Conservation (phyloP, 176 grass and related monocot species). For the Puccinellia tenuiflora region DNA sequence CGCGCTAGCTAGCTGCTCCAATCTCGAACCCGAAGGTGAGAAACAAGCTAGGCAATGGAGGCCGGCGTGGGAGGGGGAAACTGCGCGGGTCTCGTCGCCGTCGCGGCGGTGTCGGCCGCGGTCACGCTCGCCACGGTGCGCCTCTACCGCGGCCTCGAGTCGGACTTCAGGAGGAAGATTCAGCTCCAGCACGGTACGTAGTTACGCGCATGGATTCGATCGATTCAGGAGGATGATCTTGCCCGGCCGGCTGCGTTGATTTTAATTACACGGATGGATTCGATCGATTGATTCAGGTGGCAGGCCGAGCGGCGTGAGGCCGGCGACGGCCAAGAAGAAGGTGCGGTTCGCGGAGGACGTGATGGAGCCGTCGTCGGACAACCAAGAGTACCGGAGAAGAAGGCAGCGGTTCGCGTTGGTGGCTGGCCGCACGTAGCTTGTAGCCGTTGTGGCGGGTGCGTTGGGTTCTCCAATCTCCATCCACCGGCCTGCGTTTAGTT, state of each 20-base stretch:
- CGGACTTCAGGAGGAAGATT: not conserved
- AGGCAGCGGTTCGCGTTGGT: not conserved
- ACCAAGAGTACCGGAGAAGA: slow-evolving; percentile 41
- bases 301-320: not conserved
- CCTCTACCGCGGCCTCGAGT: not conserved
- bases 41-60: not conserved
- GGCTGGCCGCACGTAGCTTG: not conserved
- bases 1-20: not conserved
- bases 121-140: not conserved
- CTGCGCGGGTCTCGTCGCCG: not conserved
- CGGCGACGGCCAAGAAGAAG: slow-evolving; percentile 36
- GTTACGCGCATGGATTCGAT: not conserved
- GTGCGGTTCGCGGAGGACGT: slow-evolving; percentile 71
- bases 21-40: not conserved
- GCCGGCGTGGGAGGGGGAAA: not conserved
- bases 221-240: not conserved
- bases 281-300: not conserved
- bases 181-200: not conserved
- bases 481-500: not conserved
- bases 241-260: not conserved
- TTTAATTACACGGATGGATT: not conserved
- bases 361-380: slow-evolving; percentile 57
- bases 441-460: not conserved
- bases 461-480: too few relatives aligned
- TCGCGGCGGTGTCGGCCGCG: slow-evolving; percentile 4